Evolutionary conservation across 441 rosid species (phyloP).

Genomic region (Croton setiger): DNA sequence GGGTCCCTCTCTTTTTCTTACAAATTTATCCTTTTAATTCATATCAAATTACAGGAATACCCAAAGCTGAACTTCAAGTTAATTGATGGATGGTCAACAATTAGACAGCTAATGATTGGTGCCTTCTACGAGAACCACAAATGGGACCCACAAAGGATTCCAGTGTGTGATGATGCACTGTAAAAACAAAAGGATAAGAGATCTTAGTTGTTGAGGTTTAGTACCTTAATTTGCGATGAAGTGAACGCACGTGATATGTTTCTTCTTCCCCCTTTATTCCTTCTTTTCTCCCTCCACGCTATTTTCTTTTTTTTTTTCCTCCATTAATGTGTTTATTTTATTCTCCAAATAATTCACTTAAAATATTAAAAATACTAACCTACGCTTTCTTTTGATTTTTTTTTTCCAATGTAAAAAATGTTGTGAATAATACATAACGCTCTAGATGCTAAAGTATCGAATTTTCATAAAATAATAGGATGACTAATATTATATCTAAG

Average conservation of each 20-base stretch:
- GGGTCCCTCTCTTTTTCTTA: not conserved
- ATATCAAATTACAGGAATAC: not conserved
- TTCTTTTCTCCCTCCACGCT: not conserved
- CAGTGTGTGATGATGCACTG: too few relatives aligned
- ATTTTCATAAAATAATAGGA: too few relatives aligned
- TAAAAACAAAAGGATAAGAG: not conserved
- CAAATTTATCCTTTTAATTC: not conserved
- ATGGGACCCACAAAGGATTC: not conserved
- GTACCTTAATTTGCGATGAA: slow-evolving; percentile 30
- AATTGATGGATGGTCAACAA: not conserved
- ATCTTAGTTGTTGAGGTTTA: not conserved
- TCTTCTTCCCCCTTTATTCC: not conserved
- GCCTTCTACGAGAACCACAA: not conserved
- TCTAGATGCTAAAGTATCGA: too few relatives aligned
- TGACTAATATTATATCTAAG: too few relatives aligned
- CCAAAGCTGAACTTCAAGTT: not conserved
- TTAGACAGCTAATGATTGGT: slow-evolving; percentile 13
- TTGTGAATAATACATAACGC: too few relatives aligned
- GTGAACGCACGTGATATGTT: slow-evolving; percentile 33
- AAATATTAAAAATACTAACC: too few relatives aligned
- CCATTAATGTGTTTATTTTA: too few relatives aligned
- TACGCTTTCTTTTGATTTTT: too few relatives aligned
- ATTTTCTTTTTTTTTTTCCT: too few relatives aligned
- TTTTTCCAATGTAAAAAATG: too few relatives aligned
- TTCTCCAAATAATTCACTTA: too few relatives aligned